Evolutionary conservation across 2,329 filamentous ascomycete species (phyloP), one percentile per base, ranked within the genome.

Genomic region (Aspergillus flavus): DNA sequence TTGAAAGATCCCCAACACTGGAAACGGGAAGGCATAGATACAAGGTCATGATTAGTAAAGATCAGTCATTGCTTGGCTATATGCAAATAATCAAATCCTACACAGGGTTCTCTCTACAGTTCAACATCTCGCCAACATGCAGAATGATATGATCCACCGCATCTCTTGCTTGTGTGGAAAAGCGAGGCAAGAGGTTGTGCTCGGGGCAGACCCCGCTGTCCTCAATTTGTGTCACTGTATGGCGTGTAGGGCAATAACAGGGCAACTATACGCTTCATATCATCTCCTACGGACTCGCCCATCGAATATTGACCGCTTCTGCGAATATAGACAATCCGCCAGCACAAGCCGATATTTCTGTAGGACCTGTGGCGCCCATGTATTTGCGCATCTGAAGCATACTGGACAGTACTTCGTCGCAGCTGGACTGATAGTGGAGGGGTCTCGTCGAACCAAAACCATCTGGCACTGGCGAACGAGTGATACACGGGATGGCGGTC

Each of bases 161-260:
- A 69, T 76, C 53, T 59, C 71, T 53, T 78, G 76, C 64, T 64
- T 77, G 36, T 78, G 76, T 48, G 67, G 72, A 30, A 58, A 61
- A 52, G 63, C 71, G 48, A 66, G 64, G 23, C 68, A 72, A 52
- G 64, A 69, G 21, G 65, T 77, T 32, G 52, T 65, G 21, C 62
- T 78, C 21, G 68, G 70, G 34, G 61, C 53, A 54, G 66, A 72
- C 48, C 67, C 64, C 32, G 64, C 64, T 23, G 61, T 64, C 16
- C 69, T 76, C n/a, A 66, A 75, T 57, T 65, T 87, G 65, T 87
- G 85, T 71, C 82, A 86, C 68, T 87, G 85, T 76, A 72, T 73
- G 63, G 77, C 73, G 30, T 87, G 84, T 71, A 81, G 84, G 19
- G 76, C 77, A 53, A 76, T 78, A 34, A 82, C 81, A 21, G 85